A percentile compares a stretch with the other conserved stretches of the same genome.
Conservation (phyloP, 2,329 filamentous ascomycete genomes). For the Didymella exigua region DNA sequence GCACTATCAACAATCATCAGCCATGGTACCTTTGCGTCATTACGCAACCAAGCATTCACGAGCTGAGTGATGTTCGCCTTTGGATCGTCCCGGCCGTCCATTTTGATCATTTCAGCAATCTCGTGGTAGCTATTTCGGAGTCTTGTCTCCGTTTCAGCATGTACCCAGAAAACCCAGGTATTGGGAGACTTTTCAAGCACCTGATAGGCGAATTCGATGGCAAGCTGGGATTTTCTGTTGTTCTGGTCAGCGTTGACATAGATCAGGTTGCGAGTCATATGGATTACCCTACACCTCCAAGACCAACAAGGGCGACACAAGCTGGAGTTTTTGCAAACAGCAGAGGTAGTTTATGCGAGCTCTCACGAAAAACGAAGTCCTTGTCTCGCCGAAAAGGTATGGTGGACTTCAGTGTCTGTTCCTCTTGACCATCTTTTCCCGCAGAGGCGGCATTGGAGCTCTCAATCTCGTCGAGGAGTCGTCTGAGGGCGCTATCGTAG, state of each 20-base stretch:
- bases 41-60: constrained; percentile 20
- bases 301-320: constrained; percentile 23
- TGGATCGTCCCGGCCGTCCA: constrained; percentile 17
- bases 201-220: constrained; percentile 7
- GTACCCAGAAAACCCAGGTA: constrained; percentile 26
- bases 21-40: constrained; percentile 23
- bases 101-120: constrained; percentile 18
- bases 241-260: background rate
- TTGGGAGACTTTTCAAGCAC: background rate
- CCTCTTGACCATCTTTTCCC: background rate
- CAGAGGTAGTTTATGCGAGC: background rate
- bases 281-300: constrained; percentile 29
- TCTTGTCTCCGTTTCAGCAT: constrained; percentile 15
- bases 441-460: constrained; percentile 22
- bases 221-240: constrained; percentile 27
- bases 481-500: background rate
- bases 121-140: constrained; percentile 18
- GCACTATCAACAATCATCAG: constrained; percentile 31
- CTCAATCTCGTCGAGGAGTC: background rate
- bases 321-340: constrained; percentile 4
- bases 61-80: constrained; percentile 19
- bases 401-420: background rate
- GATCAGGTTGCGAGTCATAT: background rate
- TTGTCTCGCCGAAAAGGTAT: constrained; percentile 24
- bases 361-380: constrained; percentile 30